Base-by-base conservation (phyloP, 2,329 filamentous ascomycete genomes). In the Akanthomyces uredinophilus region DNA sequence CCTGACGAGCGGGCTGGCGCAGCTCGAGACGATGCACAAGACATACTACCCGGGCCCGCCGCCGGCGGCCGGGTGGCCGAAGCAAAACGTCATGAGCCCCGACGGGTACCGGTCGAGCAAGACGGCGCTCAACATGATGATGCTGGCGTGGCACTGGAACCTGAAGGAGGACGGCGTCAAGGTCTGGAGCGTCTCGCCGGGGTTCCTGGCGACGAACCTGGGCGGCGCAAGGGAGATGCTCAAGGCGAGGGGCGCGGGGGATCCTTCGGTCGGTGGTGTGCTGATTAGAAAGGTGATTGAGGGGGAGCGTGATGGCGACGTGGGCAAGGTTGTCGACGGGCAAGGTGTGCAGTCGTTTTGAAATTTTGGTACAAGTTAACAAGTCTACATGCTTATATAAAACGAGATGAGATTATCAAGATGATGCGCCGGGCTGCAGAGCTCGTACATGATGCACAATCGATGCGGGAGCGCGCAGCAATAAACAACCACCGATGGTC, bases 61-160 rank as follows among this genome's bases (percentile, higher is more conserved):
- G 53, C 67, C 0, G 50, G 55, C 1, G 67, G 67, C 13, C 3
- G 77, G 77, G 7, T 79, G 78, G 79, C 77, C 76, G 1, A 78
- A 80, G 55, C 35, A 32, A 29, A 50, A 60, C 7, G 61, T 44
- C 37, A 44, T 54, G 20, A 62, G 39, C 53, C 24, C 61, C 6
- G 54, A 67, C 13, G 62, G 69, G 2, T 81, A 81, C 63, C 73
- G 78, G 4, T 70, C 70, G 29, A 68, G 69, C 29, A 81, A 82
- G 68, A 74, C 73, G 0, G 79, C 75, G 0, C 67, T 82, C 63
- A 81, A 81, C 64, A 81, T 81, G 79, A 63, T 81, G 65, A 78
- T 81, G 78, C 70, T 74, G 5, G 76, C 79, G 63, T 81, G 78
- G 76, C 63, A 68, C 16, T 69, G 75, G 16, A 61, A 72, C 0